These are phyloP conservation scores for Phytophthora podocarpi DNA, from an alignment of 352 stramenopile genomes.

Conservation along the genomic window DNA sequence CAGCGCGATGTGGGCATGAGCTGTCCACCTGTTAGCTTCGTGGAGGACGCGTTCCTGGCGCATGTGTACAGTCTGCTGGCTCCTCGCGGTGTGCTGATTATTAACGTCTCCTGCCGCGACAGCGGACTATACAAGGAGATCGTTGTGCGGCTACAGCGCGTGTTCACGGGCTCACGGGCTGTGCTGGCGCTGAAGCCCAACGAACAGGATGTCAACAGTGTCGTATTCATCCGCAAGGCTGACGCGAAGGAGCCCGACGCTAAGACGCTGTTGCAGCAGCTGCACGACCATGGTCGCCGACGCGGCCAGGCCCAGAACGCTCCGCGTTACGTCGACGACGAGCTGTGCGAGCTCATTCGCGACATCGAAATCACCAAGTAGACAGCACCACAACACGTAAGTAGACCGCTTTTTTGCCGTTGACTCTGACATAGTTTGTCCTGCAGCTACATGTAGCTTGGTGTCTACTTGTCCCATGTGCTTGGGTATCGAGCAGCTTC, in stretches of 20 bases:
- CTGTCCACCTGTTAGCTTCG: conserved; percentile 68
- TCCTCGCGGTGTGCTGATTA: conserved; percentile 50
- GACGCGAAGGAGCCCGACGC: conserved; percentile 30
- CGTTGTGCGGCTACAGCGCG: conserved; percentile 40
- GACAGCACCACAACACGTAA: conserved; percentile 24
- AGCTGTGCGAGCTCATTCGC: conserved; percentile 59
- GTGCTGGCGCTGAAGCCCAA: conserved; percentile 43
- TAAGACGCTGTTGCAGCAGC: conserved; percentile 39
- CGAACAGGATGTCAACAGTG: conserved; percentile 68
- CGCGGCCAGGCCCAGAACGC: conserved; percentile 32
- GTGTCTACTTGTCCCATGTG: conserved; percentile 53
- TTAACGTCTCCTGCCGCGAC: conserved; percentile 71
- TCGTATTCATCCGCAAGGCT: conserved; percentile 59
- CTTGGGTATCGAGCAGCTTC: conserved; percentile 60
- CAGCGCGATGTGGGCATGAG: conserved; percentile 69
- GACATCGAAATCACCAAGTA: conserved; percentile 54
- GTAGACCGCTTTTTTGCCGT: conserved; percentile 20
- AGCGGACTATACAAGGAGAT: conserved; percentile 59
- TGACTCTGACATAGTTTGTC: background rate
- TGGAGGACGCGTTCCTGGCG: conserved; percentile 52
- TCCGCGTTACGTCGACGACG: conserved; percentile 47
- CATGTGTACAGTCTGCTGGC: conserved; percentile 40
- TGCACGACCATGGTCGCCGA: conserved; percentile 42
- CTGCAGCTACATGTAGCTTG: background rate
- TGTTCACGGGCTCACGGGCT: conserved; percentile 35